phyloP scores from a whole-genome alignment of 257 asterid species.

The Phtheirospermum japonicum region DNA sequence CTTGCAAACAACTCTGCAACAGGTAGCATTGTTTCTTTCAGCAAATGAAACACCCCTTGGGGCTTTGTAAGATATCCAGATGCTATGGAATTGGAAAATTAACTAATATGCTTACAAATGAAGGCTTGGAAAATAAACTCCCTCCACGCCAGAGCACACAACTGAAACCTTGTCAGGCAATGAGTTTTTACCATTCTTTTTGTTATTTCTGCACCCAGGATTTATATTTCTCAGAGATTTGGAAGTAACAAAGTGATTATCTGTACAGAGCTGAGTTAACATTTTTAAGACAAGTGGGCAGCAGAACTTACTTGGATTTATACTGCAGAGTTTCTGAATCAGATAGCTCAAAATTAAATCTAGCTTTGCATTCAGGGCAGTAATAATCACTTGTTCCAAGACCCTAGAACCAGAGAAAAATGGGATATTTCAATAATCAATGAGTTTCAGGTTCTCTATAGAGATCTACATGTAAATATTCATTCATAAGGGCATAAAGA shows the following conservation, averaged over 20 bases:
- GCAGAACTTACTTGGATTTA: conserved; percentile 61
- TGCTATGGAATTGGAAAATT: conserved; percentile 22
- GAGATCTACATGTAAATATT: not conserved
- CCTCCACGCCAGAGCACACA: conserved; percentile 83
- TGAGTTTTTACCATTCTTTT: conserved; percentile 47
- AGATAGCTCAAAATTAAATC: conserved; percentile 90
- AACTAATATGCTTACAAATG: conserved; percentile 65
- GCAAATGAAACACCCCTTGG: conserved; percentile 17
- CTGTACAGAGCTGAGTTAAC: not conserved
- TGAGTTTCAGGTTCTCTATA: conserved; percentile 13
- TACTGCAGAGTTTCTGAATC: conserved; percentile 69
- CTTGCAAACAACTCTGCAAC: conserved; percentile 92
- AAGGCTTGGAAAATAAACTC: conserved; percentile 88
- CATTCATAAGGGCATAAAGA: conserved; percentile 21
- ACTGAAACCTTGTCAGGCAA: conserved; percentile 84
- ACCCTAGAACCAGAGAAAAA: conserved; percentile 49
- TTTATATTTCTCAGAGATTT: conserved; percentile 24
- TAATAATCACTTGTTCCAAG: conserved; percentile 63
- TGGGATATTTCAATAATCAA: conserved; percentile 23
- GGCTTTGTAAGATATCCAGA: conserved; percentile 12
- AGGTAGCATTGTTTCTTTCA: conserved; percentile 25
- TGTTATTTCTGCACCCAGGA: conserved; percentile 57
- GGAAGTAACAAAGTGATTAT: conserved; percentile 18
- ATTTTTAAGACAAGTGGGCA: conserved; percentile 22
- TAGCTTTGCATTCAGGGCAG: conserved; percentile 98